Evolutionary conservation across 257 asterid genomes (phyloP).

Genomic region (Craterostigma plantagineum): DNA sequence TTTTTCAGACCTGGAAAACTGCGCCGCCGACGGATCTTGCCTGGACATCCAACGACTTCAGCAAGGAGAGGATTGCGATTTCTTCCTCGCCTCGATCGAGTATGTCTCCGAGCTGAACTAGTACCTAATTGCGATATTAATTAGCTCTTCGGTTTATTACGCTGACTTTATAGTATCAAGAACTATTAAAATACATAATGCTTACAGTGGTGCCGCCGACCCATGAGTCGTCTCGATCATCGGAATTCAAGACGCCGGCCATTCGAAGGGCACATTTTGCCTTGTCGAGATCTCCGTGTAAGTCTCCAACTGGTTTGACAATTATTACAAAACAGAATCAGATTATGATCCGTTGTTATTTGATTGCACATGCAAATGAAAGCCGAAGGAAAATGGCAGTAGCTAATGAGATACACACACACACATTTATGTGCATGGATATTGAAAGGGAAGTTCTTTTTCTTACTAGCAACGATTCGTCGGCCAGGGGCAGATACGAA

Average conservation of each 20-base stretch:
- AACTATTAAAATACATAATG: not conserved
- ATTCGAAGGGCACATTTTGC: conserved; percentile 84
- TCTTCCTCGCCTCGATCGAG: conserved; percentile 95
- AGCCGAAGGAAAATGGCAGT: too few species aligned
- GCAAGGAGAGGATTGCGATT: conserved; percentile 74
- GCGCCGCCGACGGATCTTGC: conserved; percentile 94
- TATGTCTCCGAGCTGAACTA: conserved; percentile 89
- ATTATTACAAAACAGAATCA: not conserved
- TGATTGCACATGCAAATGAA: too few species aligned
- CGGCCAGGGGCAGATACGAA: conserved; percentile 91
- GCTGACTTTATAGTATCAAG: too few species aligned
- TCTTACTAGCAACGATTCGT: conserved; percentile 70
- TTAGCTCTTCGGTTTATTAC: too few species aligned
- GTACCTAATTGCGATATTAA: conserved; percentile 27
- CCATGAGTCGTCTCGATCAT: conserved; percentile 64
- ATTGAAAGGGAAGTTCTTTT: not conserved
- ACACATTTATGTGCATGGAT: not conserved
- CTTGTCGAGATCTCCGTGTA: conserved; percentile 90
- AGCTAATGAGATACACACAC: too few species aligned
- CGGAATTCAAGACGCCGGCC: conserved; percentile 77
- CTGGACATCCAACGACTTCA: conserved; percentile 61
- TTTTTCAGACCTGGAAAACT: conserved; percentile 70
- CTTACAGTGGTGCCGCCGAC: conserved; percentile 83
- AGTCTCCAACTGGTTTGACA: conserved; percentile 59
- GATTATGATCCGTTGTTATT: too few species aligned